These are phyloP conservation scores for Lithocarpus polystachyus DNA, from an alignment of 306 rosid species.

Conservation along the genomic window DNA sequence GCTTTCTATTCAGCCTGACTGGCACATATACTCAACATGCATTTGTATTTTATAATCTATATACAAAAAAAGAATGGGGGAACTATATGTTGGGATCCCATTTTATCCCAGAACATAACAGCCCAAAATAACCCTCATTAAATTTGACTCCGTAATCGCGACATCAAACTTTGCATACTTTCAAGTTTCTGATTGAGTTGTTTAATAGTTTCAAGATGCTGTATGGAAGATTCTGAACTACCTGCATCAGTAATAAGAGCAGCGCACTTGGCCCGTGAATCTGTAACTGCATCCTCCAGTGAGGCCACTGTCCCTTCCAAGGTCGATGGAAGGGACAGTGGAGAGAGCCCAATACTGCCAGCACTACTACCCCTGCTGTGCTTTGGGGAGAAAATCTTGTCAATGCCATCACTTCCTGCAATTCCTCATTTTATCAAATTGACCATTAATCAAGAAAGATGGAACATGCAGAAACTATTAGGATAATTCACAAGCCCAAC, in stretches of 20 bases:
- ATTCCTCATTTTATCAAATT: conserved; percentile 16
- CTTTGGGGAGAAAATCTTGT: conserved; percentile 71
- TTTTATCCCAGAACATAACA: conserved; percentile 24
- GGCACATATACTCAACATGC: conserved; percentile 34
- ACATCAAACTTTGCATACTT: conserved; percentile 61
- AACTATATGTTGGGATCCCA: conserved; percentile 33
- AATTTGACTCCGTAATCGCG: conserved; percentile 55
- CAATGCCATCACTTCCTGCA: conserved; percentile 91
- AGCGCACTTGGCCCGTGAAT: conserved; percentile 59
- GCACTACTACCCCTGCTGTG: conserved; percentile 48
- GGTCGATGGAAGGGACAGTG: conserved; percentile 35
- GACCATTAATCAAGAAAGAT: background rate
- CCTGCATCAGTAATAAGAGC: conserved; percentile 40
- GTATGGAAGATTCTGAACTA: conserved; percentile 45
- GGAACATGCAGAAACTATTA: background rate
- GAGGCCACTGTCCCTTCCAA: conserved; percentile 60
- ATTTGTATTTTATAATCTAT: conserved; percentile 24
- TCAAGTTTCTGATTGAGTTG: conserved; percentile 68
- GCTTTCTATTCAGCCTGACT: conserved; percentile 24
- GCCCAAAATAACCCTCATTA: conserved; percentile 14
- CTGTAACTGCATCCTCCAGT: conserved; percentile 64
- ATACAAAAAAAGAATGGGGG: conserved; percentile 45
- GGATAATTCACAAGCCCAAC: background rate
- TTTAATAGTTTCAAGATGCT: conserved; percentile 44
- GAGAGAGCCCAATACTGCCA: conserved; percentile 49